Percentiles rank a stretch among this genome's conserved stretches.
Evolutionary conservation across 768 basidiomycete genomes (phyloP).

Genomic region (Holtermannia corniformis): DNA sequence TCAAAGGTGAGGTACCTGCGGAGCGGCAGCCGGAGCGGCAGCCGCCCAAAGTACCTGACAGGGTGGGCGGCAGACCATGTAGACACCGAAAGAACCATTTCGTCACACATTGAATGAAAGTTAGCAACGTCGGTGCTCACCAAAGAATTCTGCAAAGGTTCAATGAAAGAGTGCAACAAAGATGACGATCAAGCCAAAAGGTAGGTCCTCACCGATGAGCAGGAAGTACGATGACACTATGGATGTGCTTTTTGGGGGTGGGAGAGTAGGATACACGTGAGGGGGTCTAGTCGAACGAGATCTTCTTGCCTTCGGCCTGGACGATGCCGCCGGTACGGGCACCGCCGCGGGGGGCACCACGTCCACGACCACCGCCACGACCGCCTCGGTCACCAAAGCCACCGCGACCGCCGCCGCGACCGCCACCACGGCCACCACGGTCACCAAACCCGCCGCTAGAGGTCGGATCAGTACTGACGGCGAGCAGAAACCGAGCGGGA

Average conservation of each 20-base stretch:
- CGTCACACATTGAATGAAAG: too few relatives aligned
- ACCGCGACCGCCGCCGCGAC: conserved; percentile 44
- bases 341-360: conserved; percentile 44
- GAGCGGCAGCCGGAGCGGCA: too few relatives aligned
- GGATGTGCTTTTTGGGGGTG: background rate
- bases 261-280: background rate
- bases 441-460: conserved; percentile 41
- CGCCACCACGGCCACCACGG: conserved; percentile 25
- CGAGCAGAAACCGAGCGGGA: background rate
- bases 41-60: too few relatives aligned
- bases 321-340: conserved; percentile 58
- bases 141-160: too few relatives aligned
- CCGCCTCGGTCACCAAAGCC: conserved; percentile 30
- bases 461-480: conserved; percentile 5
- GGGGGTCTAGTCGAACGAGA: conserved; percentile 34
- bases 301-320: conserved; percentile 50
- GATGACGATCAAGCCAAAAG: too few relatives aligned
- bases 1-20: too few relatives aligned
- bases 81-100: too few relatives aligned
- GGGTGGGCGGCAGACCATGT: too few relatives aligned
- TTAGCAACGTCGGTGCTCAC: too few relatives aligned
- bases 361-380: conserved; percentile 41
- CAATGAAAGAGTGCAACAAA: too few relatives aligned
- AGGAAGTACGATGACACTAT: too few relatives aligned
- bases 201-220: too few relatives aligned